Conservation (phyloP, 441 rosid genomes). For the Jatropha multifida region DNA sequence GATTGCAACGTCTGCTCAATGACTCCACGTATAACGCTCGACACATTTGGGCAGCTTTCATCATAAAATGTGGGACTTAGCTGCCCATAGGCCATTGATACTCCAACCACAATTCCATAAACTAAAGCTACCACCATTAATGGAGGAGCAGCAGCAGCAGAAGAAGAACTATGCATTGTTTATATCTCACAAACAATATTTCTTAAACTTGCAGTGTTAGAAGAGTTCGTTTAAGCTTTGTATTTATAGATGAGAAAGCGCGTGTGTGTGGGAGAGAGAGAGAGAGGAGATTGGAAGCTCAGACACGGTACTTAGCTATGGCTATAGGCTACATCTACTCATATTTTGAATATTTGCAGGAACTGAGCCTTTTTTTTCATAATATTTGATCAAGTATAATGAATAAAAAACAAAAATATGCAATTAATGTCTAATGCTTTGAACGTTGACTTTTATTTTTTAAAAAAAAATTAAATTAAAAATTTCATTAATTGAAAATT, state of each 20-base stretch:
- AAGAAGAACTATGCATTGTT: neutral
- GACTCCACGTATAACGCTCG: conserved; percentile 35
- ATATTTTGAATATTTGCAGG: too few relatives aligned
- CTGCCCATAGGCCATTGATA: conserved; percentile 25
- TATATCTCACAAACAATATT: too few relatives aligned
- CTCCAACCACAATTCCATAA: neutral
- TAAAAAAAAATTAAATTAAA: too few relatives aligned
- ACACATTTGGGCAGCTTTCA: conserved; percentile 45
- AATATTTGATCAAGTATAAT: too few relatives aligned
- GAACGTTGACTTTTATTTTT: too few relatives aligned
- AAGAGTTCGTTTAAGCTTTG: neutral
- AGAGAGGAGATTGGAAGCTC: neutral
- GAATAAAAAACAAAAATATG: too few relatives aligned
- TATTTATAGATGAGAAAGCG: neutral
- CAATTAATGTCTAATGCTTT: too few relatives aligned
- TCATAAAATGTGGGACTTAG: conserved; percentile 51
- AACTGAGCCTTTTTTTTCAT: too few relatives aligned
- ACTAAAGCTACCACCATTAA: neutral
- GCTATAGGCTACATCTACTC: too few relatives aligned
- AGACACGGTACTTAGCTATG: neutral
- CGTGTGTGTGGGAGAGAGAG: neutral
- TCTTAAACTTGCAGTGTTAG: neutral
- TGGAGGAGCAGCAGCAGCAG: neutral
- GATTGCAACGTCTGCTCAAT: conserved; percentile 32
- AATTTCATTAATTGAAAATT: too few relatives aligned